Evolutionary conservation across 306 rosid genomes (phyloP).

Genomic region (Castanea mollissima): DNA sequence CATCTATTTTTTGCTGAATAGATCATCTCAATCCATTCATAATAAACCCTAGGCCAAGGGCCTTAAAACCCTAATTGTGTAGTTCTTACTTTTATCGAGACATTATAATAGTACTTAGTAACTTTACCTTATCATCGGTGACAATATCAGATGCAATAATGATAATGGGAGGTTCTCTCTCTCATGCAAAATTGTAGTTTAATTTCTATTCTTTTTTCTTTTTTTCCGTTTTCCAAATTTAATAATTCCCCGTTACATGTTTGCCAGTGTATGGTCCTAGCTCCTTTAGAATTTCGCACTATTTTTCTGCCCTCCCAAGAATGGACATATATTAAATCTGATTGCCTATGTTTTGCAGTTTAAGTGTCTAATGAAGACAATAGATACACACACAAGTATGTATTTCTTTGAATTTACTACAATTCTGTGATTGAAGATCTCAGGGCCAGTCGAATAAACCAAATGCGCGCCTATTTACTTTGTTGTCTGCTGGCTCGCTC

Average conservation of each 20-base stretch:
- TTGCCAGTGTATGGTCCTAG: slow-evolving; percentile 10
- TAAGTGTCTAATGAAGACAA: neutral
- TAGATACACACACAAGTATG: neutral
- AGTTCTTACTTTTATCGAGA: neutral
- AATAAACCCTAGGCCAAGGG: slow-evolving; percentile 20
- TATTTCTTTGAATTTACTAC: neutral
- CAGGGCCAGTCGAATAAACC: neutral
- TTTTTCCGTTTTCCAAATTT: slow-evolving; percentile 9
- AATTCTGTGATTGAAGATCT: neutral
- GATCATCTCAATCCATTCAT: neutral
- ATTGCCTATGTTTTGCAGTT: neutral
- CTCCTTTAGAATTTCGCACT: slow-evolving; percentile 25
- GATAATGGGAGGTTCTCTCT: neutral
- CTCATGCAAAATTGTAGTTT: slow-evolving; percentile 11
- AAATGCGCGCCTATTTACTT: slow-evolving; percentile 6
- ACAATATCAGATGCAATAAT: neutral
- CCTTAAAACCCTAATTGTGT: slow-evolving; percentile 35
- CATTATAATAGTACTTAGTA: neutral
- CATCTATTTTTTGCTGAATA: too few relatives aligned
- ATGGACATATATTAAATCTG: slow-evolving; percentile 10
- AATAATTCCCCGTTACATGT: slow-evolving; percentile 2
- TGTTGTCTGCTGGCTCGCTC: slow-evolving; percentile 32
- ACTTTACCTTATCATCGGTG: slow-evolving; percentile 12
- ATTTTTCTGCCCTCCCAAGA: slow-evolving; percentile 24
- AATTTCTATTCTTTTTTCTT: neutral